A percentile compares a stretch with the other conserved stretches of the same genome.
Conservation (phyloP, 371 early-diverging fungal species). For the Mortierella sp. region DNA sequence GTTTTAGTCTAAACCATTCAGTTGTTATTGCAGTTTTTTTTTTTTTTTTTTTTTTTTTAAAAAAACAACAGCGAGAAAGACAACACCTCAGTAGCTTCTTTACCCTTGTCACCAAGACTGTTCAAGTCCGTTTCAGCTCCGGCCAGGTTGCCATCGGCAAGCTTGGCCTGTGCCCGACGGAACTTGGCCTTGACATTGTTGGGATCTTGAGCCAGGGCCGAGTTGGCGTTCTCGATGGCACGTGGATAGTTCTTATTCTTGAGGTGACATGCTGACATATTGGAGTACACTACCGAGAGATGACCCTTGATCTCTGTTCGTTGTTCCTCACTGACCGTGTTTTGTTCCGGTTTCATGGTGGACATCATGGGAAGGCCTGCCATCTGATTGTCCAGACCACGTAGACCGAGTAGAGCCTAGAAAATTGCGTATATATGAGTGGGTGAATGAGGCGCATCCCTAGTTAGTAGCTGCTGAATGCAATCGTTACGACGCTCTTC, state of each 20-base stretch:
- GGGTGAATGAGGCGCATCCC: background rate
- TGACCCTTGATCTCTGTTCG: conserved; percentile 42
- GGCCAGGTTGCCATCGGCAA: conserved; percentile 52
- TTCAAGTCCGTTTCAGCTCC: conserved; percentile 53
- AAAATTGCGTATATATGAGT: background rate
- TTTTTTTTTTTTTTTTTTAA: background rate
- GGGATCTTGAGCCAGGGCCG: conserved; percentile 53
- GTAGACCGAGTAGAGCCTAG: conserved; percentile 42
- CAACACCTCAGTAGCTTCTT: background rate
- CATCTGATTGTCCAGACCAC: conserved; percentile 48
- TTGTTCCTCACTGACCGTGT: conserved; percentile 19
- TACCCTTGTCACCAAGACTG: conserved; percentile 46
- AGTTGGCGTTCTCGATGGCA: conserved; percentile 41
- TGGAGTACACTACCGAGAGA: conserved; percentile 38
- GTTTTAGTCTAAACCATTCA: background rate
- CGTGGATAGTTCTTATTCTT: conserved; percentile 41
- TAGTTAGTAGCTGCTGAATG: too few relatives aligned
- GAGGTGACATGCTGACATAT: conserved; percentile 50
- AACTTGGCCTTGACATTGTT: conserved; percentile 57
- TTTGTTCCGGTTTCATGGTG: conserved; percentile 14
- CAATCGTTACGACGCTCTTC: too few relatives aligned
- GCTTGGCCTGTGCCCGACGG: conserved; percentile 58
- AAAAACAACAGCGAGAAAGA: background rate
- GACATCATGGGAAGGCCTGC: conserved; percentile 46
- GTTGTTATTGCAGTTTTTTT: too few relatives aligned